Percentiles rank a stretch among this genome's conserved stretches.
Evolutionary conservation across 495 filamentous ascomycete species (phyloP).

Genomic region (Hyaloscypha variabilis): DNA sequence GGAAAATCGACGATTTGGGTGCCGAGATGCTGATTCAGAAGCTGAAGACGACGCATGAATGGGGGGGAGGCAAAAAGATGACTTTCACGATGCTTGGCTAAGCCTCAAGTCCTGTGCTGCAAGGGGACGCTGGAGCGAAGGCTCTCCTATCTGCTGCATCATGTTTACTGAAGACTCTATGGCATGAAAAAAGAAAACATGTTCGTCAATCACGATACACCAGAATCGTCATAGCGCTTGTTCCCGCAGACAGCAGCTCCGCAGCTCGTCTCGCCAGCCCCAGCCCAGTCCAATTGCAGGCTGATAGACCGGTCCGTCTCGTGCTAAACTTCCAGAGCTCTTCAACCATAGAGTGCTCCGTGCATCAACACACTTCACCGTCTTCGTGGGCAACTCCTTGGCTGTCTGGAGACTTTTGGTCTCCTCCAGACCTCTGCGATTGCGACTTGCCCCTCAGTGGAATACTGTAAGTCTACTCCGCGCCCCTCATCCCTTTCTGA

Average conservation of each 20-base stretch:
- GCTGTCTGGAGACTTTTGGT: constrained; percentile 4
- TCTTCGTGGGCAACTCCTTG: constrained; percentile 2
- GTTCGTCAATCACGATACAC: constrained; percentile 10
- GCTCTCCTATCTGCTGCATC: not conserved
- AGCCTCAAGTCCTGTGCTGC: not conserved
- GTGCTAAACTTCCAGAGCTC: constrained; percentile 11
- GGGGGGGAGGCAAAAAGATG: not conserved
- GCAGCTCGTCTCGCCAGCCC: constrained; percentile 17
- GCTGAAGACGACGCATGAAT: not conserved
- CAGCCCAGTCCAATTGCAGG: constrained; percentile 17
- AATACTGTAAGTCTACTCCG: constrained; percentile 17
- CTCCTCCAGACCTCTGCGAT: not conserved
- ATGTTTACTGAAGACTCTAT: not conserved
- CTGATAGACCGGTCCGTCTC: constrained; percentile 21
- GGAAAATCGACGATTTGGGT: not conserved
- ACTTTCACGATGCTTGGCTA: not conserved
- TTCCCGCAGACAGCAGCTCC: constrained; percentile 10
- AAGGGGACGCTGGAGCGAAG: not conserved
- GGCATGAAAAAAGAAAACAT: constrained; percentile 19
- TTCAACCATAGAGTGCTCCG: constrained; percentile 24
- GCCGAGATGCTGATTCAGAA: constrained; percentile 1
- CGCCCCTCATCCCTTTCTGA: not conserved
- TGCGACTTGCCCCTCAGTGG: constrained; percentile 17
- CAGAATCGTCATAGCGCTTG: constrained; percentile 17
- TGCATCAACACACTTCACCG: constrained; percentile 16